These are phyloP conservation scores for Volvariella volvacea DNA, from an alignment of 1,284 basidiomycete species.

Conservation along the genomic window DNA sequence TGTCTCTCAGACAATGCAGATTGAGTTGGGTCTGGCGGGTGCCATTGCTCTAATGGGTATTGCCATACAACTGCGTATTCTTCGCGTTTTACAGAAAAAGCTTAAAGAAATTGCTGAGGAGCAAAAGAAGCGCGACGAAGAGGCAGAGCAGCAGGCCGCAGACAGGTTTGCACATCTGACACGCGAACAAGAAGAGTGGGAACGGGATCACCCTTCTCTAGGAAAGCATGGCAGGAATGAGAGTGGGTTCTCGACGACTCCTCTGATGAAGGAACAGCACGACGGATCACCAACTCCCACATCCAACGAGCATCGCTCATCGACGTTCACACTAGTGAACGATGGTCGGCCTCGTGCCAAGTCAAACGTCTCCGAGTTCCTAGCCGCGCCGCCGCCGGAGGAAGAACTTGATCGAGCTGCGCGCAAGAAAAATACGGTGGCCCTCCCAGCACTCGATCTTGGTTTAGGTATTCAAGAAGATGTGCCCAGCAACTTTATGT, in stretches of 20 bases:
- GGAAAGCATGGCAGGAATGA: slow-evolving; percentile 53
- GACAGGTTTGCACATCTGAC: slow-evolving; percentile 62
- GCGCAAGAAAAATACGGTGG: slow-evolving; percentile 35
- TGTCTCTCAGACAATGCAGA: slow-evolving; percentile 85
- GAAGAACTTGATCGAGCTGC: slow-evolving; percentile 47
- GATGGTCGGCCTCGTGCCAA: slow-evolving; percentile 49
- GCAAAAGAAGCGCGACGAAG: slow-evolving; percentile 65
- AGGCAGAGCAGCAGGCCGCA: slow-evolving; percentile 72
- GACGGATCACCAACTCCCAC: slow-evolving; percentile 46
- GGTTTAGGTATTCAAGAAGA: slow-evolving; percentile 66
- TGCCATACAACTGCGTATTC: slow-evolving; percentile 85
- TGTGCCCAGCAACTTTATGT: slow-evolving; percentile 63
- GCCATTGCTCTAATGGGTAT: slow-evolving; percentile 81
- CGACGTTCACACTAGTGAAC: slow-evolving; percentile 41
- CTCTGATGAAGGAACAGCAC: slow-evolving; percentile 51
- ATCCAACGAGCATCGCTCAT: slow-evolving; percentile 41
- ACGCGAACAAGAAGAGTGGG: slow-evolving; percentile 80
- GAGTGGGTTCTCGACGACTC: slow-evolving; percentile 49
- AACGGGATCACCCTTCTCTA: slow-evolving; percentile 68
- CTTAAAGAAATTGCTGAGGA: slow-evolving; percentile 76
- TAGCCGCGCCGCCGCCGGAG: slow-evolving; percentile 50
- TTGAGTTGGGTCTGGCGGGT: slow-evolving; percentile 84
- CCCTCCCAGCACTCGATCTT: slow-evolving; percentile 68
- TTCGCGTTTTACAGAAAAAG: slow-evolving; percentile 72
- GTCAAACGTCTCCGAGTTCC: slow-evolving; percentile 68